Percentiles rank a stretch among this genome's conserved stretches.
phyloP scores from a whole-genome alignment of 768 basidiomycete species.

The Steccherinum ochraceum region DNA sequence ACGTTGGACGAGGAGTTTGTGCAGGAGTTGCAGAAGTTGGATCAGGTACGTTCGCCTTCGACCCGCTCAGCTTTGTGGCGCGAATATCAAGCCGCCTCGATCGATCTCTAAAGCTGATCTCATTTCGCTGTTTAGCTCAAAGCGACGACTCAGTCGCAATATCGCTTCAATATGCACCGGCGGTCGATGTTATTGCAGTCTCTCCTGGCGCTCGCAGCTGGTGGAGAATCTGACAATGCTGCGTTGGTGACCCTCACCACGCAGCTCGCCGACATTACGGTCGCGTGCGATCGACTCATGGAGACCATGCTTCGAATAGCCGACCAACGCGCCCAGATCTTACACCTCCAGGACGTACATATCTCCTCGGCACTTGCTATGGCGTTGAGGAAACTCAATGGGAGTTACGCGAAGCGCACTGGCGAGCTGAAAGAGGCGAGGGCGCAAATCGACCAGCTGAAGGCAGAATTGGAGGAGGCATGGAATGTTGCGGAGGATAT shows the following conservation, averaged over 20 bases:
- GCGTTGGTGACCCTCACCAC: conserved; percentile 38
- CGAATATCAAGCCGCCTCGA: not conserved
- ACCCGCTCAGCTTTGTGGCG: not conserved
- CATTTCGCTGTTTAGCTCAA: conserved; percentile 28
- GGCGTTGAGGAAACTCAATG: conserved; percentile 74
- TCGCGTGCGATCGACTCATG: conserved; percentile 51
- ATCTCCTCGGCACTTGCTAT: conserved; percentile 73
- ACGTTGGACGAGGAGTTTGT: conserved; percentile 55
- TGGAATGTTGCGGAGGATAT: conserved; percentile 74
- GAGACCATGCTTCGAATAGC: conserved; percentile 50
- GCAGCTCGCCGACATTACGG: conserved; percentile 56
- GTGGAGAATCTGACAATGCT: conserved; percentile 26
- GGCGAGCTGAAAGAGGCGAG: conserved; percentile 46
- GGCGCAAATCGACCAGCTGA: conserved; percentile 44
- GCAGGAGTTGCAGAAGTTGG: conserved; percentile 52
- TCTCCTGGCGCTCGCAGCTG: conserved; percentile 44
- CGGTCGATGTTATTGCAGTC: conserved; percentile 70
- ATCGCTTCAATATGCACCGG: conserved; percentile 60
- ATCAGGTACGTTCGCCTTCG: conserved; percentile 23
- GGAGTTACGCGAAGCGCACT: conserved; percentile 61
- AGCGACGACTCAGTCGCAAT: conserved; percentile 51
- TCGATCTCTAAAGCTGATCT: not conserved
- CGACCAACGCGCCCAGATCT: conserved; percentile 63
- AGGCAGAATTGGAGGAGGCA: conserved; percentile 72
- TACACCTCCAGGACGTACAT: conserved; percentile 55